These are phyloP conservation scores for Telopea speciosissima DNA, from an alignment of 177 flowering plant genomes.

Conservation along the genomic window DNA sequence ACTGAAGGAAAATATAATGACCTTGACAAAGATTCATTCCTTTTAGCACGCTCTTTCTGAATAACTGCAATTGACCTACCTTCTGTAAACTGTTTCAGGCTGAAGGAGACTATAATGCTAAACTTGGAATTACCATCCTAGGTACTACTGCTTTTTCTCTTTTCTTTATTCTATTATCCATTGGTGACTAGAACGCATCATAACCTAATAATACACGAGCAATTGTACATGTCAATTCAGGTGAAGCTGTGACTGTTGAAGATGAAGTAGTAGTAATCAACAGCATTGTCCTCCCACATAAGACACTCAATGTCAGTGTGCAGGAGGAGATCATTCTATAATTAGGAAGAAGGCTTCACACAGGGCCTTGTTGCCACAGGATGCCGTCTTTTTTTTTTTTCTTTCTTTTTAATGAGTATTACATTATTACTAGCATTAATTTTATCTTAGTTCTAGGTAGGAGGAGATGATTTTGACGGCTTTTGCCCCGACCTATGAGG, in stretches of 20 bases:
- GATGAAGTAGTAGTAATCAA: constrained; percentile 84
- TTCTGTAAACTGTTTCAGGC: constrained; percentile 41
- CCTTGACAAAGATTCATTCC: neutral
- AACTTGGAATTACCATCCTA: constrained; percentile 87
- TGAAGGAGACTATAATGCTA: constrained; percentile 73
- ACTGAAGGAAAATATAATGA: neutral
- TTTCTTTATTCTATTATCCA: neutral
- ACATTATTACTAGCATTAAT: neutral
- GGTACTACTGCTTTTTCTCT: constrained; percentile 36
- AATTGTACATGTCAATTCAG: constrained; percentile 23
- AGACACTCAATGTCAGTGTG: constrained; percentile 78
- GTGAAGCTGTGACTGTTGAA: constrained; percentile 82
- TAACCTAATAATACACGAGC: neutral
- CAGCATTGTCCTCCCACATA: constrained; percentile 86
- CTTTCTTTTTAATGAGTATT: neutral
- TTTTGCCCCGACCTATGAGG: neutral
- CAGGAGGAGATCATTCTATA: constrained; percentile 83
- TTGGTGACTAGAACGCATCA: neutral
- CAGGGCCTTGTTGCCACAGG: neutral
- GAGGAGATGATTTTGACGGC: neutral
- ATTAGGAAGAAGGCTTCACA: constrained; percentile 1
- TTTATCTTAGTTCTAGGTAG: too few relatives aligned
- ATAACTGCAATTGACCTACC: constrained; percentile 1
- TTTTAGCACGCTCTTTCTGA: neutral
- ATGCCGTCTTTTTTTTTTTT: neutral